A percentile compares a stretch with the other conserved stretches of the same genome.
Evolutionary conservation across 2,329 filamentous ascomycete genomes (phyloP).

Genomic region (Paraconiothyrium sp.): DNA sequence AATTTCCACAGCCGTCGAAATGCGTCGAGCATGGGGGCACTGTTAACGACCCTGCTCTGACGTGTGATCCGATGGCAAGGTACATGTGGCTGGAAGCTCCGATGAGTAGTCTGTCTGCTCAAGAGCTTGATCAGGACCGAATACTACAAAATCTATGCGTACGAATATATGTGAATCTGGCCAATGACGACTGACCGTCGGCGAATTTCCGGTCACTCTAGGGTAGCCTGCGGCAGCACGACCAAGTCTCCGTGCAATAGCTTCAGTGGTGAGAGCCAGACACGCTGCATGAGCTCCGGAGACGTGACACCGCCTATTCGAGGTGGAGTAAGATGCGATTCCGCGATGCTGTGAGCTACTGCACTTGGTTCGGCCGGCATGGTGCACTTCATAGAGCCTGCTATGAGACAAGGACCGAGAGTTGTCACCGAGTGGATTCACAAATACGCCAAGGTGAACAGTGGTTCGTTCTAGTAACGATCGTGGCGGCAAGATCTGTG

Average conservation of each 20-base stretch:
- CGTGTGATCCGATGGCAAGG: background rate
- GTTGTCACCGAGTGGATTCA: background rate
- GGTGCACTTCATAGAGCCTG: background rate
- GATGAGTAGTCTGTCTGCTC: background rate
- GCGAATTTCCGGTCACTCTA: background rate
- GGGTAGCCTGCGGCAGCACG: background rate
- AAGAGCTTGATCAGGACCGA: background rate
- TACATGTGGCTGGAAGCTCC: background rate
- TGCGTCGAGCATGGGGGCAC: background rate
- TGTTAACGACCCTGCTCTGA: background rate
- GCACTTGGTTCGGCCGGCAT: background rate
- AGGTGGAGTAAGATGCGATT: background rate
- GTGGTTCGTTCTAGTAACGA: constrained; percentile 1
- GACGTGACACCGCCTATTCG: background rate
- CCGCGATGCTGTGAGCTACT: background rate
- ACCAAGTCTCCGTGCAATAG: constrained; percentile 6
- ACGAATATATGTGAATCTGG: background rate
- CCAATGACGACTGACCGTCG: background rate
- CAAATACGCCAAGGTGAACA: constrained; percentile 5
- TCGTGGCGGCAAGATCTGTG: constrained; percentile 1
- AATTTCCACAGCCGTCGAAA: background rate
- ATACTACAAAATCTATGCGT: background rate
- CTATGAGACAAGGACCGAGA: background rate
- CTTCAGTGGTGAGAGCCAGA: background rate
- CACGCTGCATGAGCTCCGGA: constrained; percentile 3